Evolutionary conservation across 2,329 filamentous ascomycete genomes (phyloP), one percentile per base, ranked within the genome.

Genomic region (Thielaviopsis ethacetica): DNA sequence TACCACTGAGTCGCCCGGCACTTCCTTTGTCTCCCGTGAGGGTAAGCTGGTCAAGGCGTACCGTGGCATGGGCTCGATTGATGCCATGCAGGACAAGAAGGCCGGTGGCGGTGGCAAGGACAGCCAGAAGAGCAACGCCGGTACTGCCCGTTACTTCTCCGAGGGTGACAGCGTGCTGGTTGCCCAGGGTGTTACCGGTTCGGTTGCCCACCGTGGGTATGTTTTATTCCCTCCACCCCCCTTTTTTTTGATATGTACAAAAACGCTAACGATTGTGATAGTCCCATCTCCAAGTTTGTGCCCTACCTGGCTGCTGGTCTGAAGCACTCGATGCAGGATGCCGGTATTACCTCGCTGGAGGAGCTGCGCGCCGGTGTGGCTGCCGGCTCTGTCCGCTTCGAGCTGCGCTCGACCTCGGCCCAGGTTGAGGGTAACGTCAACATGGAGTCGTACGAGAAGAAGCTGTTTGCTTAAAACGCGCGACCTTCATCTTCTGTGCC

Each of bases 81-180:
- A 96, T 68, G 93, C 93, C 65, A 98, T 98, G 93, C 91, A 97
- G 75, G 91, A 97, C 75, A 95, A 93, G 82, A 95, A 95, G 79
- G 90, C 91, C 12, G 89, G 87, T 59, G 78, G 73, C 61, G 86
- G 85, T 64, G 75, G 76, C 67, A 86, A 83, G 71, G 82, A 90
- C 69, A 82, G 77, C 72, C 83, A 86, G 71, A 81, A 85, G 74
- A 85, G 84, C 72, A 98, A 97, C 70, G 93, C 93, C 59, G 93
- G 93, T 68, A 97, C 94, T 63, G 93, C 93, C 52, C 85, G 93
- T 63, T 98, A 98, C 78, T 98, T 98, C 76, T 96, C 91, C 51
- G 93, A 98, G 74, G 91, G 91, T 62, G 91, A 96, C 73, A 86
- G 86, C 65, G 83, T 98, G 59, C 81, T 98, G 54, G 93, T 98